Evolutionary conservation across 495 filamentous ascomycete species (phyloP), one percentile per base, ranked within the genome.

Genomic region (Lasiosphaeria miniovina): DNA sequence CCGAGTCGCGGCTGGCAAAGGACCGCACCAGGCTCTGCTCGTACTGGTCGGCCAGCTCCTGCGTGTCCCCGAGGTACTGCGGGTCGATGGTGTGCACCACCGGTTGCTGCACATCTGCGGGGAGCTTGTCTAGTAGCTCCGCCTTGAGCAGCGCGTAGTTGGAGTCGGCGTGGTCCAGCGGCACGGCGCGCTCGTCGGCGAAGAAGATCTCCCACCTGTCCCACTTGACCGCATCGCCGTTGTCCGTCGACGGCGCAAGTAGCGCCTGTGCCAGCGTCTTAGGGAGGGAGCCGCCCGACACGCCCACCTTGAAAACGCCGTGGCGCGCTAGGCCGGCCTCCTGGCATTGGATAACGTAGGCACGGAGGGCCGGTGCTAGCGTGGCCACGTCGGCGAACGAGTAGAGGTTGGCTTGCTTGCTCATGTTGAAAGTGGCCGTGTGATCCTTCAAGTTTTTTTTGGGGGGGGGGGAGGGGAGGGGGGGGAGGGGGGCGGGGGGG

Each of bases 201-300:
- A 96, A 98, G 83, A 97, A 98, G 70, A 98, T 89, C 65, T 98
- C 88, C 94, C 94, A 98, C 69, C 89, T 91, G 68, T 80, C 78
- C 80, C 93, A 97, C 63, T 86, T 78, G 57, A 91, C 74, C 53
- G 85, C 74, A 55, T 90, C 75, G 7, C 75, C 78, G 60, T 90
- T 86, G 33, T 76, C 71, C 40, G 81, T 84, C 59, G 82, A 76
- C 15, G 84, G 74, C 1, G 86, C 72, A 4, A 98, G 84, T 9
- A 98, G 86, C 3, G 91, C 89, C 49, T 78, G 68, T 17, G 91
- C 91, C 31, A 98, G 89, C 33, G 88, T 89, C 57, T 87, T 84
- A 31, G 94, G 94, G 6, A 98, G 86, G 12, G 95, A 98, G 51
- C 94, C 95, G 64, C 95, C 94, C 2, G 94, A 98, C 48, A 98